Base-by-base conservation (phyloP, 176 grass and related monocot species). In the Dactylis glomerata region DNA sequence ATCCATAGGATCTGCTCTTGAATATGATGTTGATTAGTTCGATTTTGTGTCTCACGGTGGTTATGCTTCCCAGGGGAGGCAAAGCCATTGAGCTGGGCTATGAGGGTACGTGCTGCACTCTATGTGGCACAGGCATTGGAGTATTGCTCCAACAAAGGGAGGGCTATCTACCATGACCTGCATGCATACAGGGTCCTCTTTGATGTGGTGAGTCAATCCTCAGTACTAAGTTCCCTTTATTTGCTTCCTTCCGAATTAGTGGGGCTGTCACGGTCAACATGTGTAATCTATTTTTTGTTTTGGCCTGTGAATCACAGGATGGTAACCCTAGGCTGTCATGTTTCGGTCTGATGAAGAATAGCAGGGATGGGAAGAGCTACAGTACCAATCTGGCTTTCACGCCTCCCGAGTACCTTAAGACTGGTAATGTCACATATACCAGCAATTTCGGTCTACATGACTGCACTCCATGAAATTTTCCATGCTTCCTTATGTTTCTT, bases 331-430 rank as follows among this genome's bases (percentile, higher is more conserved):
- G 91, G 46, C 40, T 97, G 57, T 97, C 95, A 13, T 97, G 95
- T 79, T 97, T 95, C 10, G 92, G 95, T 71, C 80, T 97, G 59
- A 95, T 97, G 95, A 95, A 97, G 79, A 95, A 97, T 59, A 95
- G 95, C 81, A 85, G 95, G 76, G 90, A 97, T 77, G 95, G 92
- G 26, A 95, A 97, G 63, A 97, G 92, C 73, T 97, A 97, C 77
- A 95, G 95, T 65, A 95, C 95, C 26, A 97, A 95, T 83, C 84
- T 97, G 46, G 95, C 95, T 41, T 97, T 97, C 84, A 95, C 92
- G 6, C 95, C 92, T 74, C 95, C 92, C 23, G 92, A 97, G 75
- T 95, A 95, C 67, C 84, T 92, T 13, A 93, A 94, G 84, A 97
- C 95, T 67, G 95, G 95, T 89, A 86, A 51, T 68, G 38, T 54